Evolutionary conservation across 2,329 filamentous ascomycete genomes (phyloP).

Genomic region (Cladophialophora psammophila): DNA sequence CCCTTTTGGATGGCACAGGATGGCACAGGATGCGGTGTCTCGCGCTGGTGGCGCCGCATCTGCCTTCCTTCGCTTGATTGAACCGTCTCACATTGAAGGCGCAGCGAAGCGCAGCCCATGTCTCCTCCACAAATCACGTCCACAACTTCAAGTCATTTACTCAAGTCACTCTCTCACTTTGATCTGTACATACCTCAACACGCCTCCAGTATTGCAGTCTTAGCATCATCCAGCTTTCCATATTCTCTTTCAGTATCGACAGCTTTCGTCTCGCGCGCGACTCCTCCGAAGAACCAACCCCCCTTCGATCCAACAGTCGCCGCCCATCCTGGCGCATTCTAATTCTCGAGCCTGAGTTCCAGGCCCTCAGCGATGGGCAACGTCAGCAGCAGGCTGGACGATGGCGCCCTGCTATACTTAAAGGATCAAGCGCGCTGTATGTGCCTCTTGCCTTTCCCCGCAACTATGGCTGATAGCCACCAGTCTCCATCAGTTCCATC

Average conservation of each 20-base stretch:
- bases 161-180: slow-evolving; percentile 14
- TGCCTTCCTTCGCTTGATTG: slow-evolving; percentile 15
- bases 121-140: slow-evolving; percentile 52
- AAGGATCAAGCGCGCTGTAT: slow-evolving; percentile 91
- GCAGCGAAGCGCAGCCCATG: slow-evolving; percentile 13
- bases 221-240: slow-evolving; percentile 12
- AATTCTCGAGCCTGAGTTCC: slow-evolving; percentile 19
- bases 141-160: slow-evolving; percentile 4
- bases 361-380: slow-evolving; percentile 73
- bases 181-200: slow-evolving; percentile 20
- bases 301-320: neutral
- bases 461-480: slow-evolving; percentile 35
- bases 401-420: slow-evolving; percentile 79
- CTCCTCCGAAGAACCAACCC: neutral
- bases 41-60: slow-evolving; percentile 11
- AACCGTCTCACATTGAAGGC: slow-evolving; percentile 25
- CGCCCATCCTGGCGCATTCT: slow-evolving; percentile 31
- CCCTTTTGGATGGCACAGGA: neutral
- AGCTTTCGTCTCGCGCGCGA: slow-evolving; percentile 11
- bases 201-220: slow-evolving; percentile 2
- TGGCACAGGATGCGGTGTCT: neutral
- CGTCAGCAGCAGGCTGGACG: slow-evolving; percentile 86
- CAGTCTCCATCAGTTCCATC: slow-evolving; percentile 88
- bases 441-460: slow-evolving; percentile 46
- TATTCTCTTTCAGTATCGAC: slow-evolving; percentile 23